A percentile compares a stretch with the other conserved stretches of the same genome.
Evolutionary conservation across 2,329 filamentous ascomycete species (phyloP).

Genomic region (Ophiosphaerella korrae): DNA sequence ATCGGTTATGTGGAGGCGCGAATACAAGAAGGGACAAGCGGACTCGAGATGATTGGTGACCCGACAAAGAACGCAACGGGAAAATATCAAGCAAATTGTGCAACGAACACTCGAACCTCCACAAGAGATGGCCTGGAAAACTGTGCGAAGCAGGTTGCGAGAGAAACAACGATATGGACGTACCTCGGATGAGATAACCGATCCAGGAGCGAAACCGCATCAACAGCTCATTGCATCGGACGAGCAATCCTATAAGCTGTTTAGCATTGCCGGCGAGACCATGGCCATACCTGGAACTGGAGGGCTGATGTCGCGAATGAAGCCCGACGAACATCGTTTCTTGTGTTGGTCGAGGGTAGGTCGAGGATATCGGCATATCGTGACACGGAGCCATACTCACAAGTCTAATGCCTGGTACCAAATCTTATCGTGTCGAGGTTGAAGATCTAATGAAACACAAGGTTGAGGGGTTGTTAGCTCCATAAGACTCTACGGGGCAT

Average conservation of each 20-base stretch:
- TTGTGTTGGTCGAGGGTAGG: neutral
- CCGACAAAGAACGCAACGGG: neutral
- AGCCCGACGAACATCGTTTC: neutral
- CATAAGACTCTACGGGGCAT: neutral
- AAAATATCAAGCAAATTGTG: neutral
- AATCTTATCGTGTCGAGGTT: neutral
- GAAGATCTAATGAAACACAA: too few species aligned
- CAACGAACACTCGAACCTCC: slow-evolving; percentile 1
- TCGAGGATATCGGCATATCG: neutral
- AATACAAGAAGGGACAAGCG: neutral
- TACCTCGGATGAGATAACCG: neutral
- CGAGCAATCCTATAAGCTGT: neutral
- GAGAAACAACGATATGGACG: neutral
- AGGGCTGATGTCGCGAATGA: neutral
- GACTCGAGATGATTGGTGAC: neutral
- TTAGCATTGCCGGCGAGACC: neutral
- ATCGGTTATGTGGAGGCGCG: neutral
- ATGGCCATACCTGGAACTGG: too few species aligned
- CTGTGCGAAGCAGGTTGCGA: neutral
- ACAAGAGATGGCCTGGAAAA: slow-evolving; percentile 2
- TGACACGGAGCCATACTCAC: slow-evolving; percentile 1
- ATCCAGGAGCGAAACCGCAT: neutral
- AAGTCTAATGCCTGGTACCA: neutral
- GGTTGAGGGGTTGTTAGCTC: neutral
- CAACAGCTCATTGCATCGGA: neutral